Conservation (phyloP, 305 asterid species). For the Fraxinus dipetala region DNA sequence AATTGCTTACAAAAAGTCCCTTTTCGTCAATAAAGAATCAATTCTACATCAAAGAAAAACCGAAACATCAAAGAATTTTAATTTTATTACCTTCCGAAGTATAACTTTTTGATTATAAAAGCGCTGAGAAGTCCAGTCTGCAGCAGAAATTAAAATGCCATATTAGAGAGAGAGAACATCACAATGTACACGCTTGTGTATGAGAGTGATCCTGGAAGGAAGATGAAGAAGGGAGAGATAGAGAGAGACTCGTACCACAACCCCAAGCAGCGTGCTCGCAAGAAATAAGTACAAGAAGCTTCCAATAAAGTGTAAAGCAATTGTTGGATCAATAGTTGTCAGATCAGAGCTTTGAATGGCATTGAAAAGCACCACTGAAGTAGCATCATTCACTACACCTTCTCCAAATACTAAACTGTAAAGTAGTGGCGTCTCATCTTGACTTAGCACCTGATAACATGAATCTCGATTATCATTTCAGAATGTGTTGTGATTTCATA, state of each 20-base stretch:
- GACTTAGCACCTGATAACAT: slow-evolving; percentile 37
- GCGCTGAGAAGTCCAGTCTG: slow-evolving; percentile 50
- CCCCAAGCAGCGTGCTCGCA: slow-evolving; percentile 41
- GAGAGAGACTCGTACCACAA: slow-evolving; percentile 23
- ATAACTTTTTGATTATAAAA: slow-evolving; percentile 38
- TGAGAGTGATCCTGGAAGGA: neutral
- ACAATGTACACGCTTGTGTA: neutral
- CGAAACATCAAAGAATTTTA: neutral
- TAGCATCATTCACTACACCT: slow-evolving; percentile 48
- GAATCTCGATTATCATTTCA: neutral
- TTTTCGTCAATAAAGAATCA: neutral
- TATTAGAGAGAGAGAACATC: neutral
- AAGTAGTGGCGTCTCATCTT: slow-evolving; percentile 46
- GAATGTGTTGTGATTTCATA: neutral
- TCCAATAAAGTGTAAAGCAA: slow-evolving; percentile 34
- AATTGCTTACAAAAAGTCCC: neutral
- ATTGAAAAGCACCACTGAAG: slow-evolving; percentile 49
- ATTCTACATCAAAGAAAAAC: neutral
- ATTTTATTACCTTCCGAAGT: slow-evolving; percentile 36
- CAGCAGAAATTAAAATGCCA: slow-evolving; percentile 7
- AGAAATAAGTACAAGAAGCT: slow-evolving; percentile 40
- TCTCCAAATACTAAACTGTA: slow-evolving; percentile 49
- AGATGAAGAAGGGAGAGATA: slow-evolving; percentile 1
- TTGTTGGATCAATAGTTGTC: slow-evolving; percentile 20
- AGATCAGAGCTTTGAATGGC: slow-evolving; percentile 39